Evolutionary conservation across 2,329 filamentous ascomycete species (phyloP), one percentile per base, ranked within the genome.

Genomic region (Colletotrichum sp.): DNA sequence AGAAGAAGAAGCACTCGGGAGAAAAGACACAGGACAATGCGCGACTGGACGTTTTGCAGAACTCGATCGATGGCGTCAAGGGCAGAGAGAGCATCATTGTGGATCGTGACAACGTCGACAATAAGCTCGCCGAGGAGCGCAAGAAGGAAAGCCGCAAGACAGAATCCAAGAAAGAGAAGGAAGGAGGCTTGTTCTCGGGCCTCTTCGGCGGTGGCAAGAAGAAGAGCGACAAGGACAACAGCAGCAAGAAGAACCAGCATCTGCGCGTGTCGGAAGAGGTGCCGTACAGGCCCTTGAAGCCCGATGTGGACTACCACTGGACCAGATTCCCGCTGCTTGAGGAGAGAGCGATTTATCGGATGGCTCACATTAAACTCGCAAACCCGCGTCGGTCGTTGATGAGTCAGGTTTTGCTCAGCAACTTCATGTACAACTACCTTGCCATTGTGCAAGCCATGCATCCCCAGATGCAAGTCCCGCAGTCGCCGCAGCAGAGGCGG

Each of bases 391-490:
- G 97, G 72, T 95, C 96, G 55, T 87, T 99, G 68, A 94, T 98
- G 82, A 98, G 96, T 76, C 97, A 99, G 85, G 97, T 99, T 27
- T 89, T 99, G 75, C 91, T 99, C 79, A 98, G 96, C 86, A 99
- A 99, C 84, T 99, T 99, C 86, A 99, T 99, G 97, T 99, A 99
- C 87, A 97, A 96, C 73, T 99, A 99, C 84, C 91, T 99, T 78
- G 97, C 97, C 77, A 99, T 99, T 85, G 97, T 99, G 62, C 97
- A 99, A 86, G 96, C 98, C 81, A 98, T 98, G 95, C 97, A 99
- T 84, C 97, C 97, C 59, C 95, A 98, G 82, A 95, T 98, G 86
- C 95, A 98, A 81, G 93, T 98, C 59, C 95, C 95, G n/a, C 91
- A 94, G 44, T 96, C 94, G 19, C 93, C 94, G 44, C 95, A 96